A percentile compares a stretch with the other conserved stretches of the same genome.
Conservation (phyloP, 2,329 filamentous ascomycete species). For the Fusarium tuaranense region DNA sequence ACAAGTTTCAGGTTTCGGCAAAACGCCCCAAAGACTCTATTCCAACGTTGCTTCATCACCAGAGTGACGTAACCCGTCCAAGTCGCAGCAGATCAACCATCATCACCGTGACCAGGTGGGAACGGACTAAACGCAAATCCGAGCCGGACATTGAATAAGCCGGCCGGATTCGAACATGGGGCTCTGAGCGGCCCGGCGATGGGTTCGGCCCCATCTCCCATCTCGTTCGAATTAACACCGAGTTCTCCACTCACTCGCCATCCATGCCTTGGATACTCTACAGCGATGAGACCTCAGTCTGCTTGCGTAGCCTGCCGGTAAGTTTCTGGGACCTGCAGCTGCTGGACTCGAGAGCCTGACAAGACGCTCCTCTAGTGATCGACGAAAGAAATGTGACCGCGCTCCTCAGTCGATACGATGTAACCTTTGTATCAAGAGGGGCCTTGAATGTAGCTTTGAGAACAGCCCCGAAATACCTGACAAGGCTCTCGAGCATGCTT, state of each 20-base stretch:
- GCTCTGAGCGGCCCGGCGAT: not conserved
- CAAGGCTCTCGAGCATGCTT: not conserved
- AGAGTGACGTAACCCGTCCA: constrained; percentile 2
- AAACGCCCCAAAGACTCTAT: not conserved
- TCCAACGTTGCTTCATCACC: not conserved
- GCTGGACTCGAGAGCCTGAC: not conserved
- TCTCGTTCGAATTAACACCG: not conserved
- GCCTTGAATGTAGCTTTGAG: not conserved
- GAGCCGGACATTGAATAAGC: constrained; percentile 4
- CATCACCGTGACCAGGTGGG: not conserved
- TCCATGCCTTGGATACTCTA: not conserved
- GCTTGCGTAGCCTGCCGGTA: not conserved
- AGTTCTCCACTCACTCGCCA: constrained; percentile 1
- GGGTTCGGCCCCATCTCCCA: not conserved
- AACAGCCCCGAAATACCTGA: not conserved
- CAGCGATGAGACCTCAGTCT: not conserved
- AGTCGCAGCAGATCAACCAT: not conserved
- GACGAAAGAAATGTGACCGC: constrained; percentile 5
- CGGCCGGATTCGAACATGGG: not conserved
- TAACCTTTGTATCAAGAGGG: not conserved
- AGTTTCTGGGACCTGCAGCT: not conserved
- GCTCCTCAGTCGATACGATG: not conserved
- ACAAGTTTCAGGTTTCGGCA: not conserved
- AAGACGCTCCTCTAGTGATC: not conserved
- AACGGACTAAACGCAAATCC: constrained; percentile 4